These are phyloP conservation scores for Pilatotrama ljubarskyi DNA, from an alignment of 768 basidiomycete species.

Conservation along the genomic window DNA sequence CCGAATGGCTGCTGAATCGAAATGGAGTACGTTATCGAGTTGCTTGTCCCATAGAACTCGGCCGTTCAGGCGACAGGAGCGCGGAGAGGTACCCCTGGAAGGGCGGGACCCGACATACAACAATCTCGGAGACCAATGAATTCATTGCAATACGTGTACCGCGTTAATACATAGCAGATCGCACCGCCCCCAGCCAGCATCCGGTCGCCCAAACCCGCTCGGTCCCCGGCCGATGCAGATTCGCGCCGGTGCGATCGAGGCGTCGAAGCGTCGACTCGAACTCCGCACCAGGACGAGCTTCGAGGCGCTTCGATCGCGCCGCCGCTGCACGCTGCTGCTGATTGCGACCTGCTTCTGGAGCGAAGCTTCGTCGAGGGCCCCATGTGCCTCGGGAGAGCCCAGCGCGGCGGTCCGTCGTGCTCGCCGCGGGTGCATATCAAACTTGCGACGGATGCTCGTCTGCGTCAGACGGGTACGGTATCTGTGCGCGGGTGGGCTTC, in stretches of 20 bases:
- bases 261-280: no score
- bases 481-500: background rate
- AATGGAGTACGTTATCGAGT: no score
- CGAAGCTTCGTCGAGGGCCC: background rate
- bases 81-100: no score
- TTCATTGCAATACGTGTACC: no score
- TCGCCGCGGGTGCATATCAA: slow-evolving; percentile 1
- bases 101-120: no score
- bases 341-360: background rate
- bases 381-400: slow-evolving; percentile 4
- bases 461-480: background rate
- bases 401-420: slow-evolving; percentile 12
- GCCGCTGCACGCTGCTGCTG: background rate
- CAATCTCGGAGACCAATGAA: no score
- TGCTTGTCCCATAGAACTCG: no score
- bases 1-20: no score
- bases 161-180: no score
- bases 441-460: background rate
- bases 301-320: slow-evolving; percentile 1
- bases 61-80: no score
- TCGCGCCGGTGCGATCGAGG: background rate
- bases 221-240: background rate
- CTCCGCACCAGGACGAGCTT: no score
- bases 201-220: background rate
- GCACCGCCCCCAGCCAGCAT: background rate